phyloP scores from a whole-genome alignment of 2,329 filamentous ascomycete species.

The Trichoderma sp. region DNA sequence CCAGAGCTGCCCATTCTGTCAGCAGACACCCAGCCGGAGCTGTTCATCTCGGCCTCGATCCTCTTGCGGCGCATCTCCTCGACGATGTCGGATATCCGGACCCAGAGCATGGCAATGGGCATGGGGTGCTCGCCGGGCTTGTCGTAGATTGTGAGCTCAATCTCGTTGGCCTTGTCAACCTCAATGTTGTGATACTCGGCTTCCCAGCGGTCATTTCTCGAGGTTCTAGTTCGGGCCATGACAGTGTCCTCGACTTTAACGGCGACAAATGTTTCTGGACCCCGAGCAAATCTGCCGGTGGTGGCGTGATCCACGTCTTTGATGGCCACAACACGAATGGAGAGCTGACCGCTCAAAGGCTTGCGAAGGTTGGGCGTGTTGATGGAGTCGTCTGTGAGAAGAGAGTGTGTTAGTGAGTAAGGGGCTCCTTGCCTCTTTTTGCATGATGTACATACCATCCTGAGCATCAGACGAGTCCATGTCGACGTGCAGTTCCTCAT shows the following conservation, averaged over 20 bases:
- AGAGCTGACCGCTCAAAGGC: slow-evolving; percentile 87
- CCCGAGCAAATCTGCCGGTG: slow-evolving; percentile 77
- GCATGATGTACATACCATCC: slow-evolving; percentile 63
- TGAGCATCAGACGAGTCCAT: slow-evolving; percentile 74
- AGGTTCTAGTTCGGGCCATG: slow-evolving; percentile 81
- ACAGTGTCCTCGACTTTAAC: slow-evolving; percentile 96
- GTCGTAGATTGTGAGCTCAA: slow-evolving; percentile 96
- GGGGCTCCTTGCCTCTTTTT: not conserved
- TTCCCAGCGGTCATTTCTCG: slow-evolving; percentile 85
- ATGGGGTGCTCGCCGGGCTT: slow-evolving; percentile 87
- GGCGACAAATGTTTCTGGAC: slow-evolving; percentile 91
- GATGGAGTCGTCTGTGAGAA: slow-evolving; percentile 81
- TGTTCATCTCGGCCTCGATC: slow-evolving; percentile 93
- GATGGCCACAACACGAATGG: slow-evolving; percentile 81
- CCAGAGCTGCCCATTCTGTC: slow-evolving; percentile 77
- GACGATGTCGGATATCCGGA: slow-evolving; percentile 93
- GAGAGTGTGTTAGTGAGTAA: not conserved
- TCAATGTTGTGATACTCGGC: slow-evolving; percentile 89
- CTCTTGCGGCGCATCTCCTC: slow-evolving; percentile 97
- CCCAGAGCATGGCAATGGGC: slow-evolving; percentile 93
- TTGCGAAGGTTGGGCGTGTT: slow-evolving; percentile 94
- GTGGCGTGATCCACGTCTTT: slow-evolving; percentile 94
- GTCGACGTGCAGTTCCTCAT: slow-evolving; percentile 95
- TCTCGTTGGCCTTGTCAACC: slow-evolving; percentile 97
- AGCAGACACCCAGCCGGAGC: slow-evolving; percentile 93